Evolutionary conservation across 345 rosid genomes (phyloP), one percentile per base, ranked within the genome.

Genomic region (Dovyalis caffra): DNA sequence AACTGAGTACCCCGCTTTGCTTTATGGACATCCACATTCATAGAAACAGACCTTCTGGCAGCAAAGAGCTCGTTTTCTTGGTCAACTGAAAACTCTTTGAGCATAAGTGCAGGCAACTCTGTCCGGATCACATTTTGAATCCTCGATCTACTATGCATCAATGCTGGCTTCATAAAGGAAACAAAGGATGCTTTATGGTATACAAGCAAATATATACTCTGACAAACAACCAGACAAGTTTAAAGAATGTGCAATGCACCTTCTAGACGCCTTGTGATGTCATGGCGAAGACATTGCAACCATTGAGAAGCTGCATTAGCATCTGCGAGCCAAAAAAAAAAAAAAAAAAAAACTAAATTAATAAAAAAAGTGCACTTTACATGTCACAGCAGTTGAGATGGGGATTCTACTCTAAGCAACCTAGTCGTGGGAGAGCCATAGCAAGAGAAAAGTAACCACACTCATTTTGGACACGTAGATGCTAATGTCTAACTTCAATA

Each of bases 101-200:
- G 61, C 20, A 69, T 8, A 31, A 69, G 15, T 4, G 35, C 21
- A 69, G 72, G 62, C 72, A 69, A 49, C 34, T 69, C 61, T 47
- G 61, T 69, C 61, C 49, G 72, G 58, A 69, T 69, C 49, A 51
- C 61, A 69, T 69, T 29, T 69, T 69, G 72, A 69, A 69, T 25
- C 60, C 38, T 69, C 20, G 12, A 49, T 49, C 53, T 49, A 31
- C 43, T 20, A 20, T 8, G 15, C 61, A 11, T 45, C 40, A 49
- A 28, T 47, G 29, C 72, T 69, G 72, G n/a, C 33, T 4, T 6
- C n/a, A 47, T 4, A 20, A 18, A 18, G 43, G 38, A 33, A 65
- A 65, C 35, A 69, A 6, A 49, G 58, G 14, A 28, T 23, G 32
- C 53, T 47, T 47, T 4, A 31, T 47, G 32, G 8, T n/a, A 20